Percentiles rank a stretch among this genome's conserved stretches.
Conservation (phyloP, 257 asterid genomes). For the Nicotiana obtusifolia region DNA sequence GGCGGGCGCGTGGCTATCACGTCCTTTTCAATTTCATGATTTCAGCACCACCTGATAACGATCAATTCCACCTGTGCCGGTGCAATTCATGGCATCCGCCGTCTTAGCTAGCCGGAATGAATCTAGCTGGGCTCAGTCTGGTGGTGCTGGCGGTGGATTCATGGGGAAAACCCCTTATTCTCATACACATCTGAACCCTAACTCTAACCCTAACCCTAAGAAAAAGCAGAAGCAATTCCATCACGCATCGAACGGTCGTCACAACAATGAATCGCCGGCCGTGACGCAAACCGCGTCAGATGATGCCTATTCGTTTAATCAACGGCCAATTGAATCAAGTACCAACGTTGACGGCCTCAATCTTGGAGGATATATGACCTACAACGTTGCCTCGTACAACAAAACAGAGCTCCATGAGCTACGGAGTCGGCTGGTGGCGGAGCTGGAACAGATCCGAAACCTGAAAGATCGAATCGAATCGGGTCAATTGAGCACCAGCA, state of each 20-base stretch:
- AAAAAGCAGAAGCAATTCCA: constrained; percentile 72
- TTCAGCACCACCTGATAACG: constrained; percentile 12
- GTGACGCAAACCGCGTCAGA: constrained; percentile 83
- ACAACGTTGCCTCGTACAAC: constrained; percentile 42
- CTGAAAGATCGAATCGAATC: constrained; percentile 68
- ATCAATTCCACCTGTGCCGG: constrained; percentile 34
- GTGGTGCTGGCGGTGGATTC: constrained; percentile 35
- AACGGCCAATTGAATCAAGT: constrained; percentile 35
- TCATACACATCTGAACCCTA: constrained; percentile 49
- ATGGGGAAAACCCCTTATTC: constrained; percentile 79
- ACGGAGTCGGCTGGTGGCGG: constrained; percentile 50
- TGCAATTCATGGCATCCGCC: constrained; percentile 78
- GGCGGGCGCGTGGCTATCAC: constrained; percentile 24
- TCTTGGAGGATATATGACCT: constrained; percentile 55
- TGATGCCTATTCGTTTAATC: constrained; percentile 87
- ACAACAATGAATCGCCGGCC: constrained; percentile 42
- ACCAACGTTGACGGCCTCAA: constrained; percentile 42
- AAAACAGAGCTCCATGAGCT: constrained; percentile 56
- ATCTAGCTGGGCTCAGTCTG: constrained; percentile 69
- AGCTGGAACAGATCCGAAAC: constrained; percentile 75
- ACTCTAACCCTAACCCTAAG: constrained; percentile 73
- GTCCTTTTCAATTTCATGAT: constrained; percentile 37
- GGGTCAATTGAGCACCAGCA: constrained; percentile 39
- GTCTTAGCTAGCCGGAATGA: constrained; percentile 82
- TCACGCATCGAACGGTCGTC: constrained; percentile 42